phyloP scores from a whole-genome alignment of 129 eudicot genomes.

The Chrysanthemum seticuspe region DNA sequence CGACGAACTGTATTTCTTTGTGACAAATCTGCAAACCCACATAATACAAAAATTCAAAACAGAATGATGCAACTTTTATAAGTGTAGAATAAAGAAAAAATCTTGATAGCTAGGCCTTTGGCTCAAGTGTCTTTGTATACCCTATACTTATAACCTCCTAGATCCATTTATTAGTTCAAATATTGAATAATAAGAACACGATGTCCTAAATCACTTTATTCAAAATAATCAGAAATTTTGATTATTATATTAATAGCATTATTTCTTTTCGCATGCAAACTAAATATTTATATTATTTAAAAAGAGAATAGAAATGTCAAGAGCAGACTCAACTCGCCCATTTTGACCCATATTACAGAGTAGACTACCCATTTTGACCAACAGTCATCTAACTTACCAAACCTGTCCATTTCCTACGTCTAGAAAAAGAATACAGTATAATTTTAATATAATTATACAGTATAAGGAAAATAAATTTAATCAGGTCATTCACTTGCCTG shows the following conservation, averaged over 20 bases:
- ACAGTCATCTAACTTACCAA: not conserved
- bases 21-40: constrained; percentile 57
- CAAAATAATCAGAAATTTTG: too few species aligned
- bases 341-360: not conserved
- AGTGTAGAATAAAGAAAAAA: not conserved
- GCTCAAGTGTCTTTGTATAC: too few species aligned
- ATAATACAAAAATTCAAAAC: not conserved
- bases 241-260: not conserved
- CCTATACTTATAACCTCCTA: not conserved
- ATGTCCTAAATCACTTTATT: too few species aligned
- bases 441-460: not conserved
- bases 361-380: not conserved
- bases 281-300: not conserved
- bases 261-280: not conserved
- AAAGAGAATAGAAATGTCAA: not conserved
- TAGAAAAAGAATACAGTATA: not conserved
- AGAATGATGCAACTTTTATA: not conserved
- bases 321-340: not conserved
- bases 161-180: not conserved
- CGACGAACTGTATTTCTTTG: constrained; percentile 77
- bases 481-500: constrained; percentile 47
- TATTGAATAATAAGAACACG: not conserved
- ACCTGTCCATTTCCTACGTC: not conserved
- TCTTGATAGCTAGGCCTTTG: too few species aligned
- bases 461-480: not conserved